Percentiles rank a stretch among this genome's conserved stretches.
phyloP scores from a whole-genome alignment of 192 early-diverging fungal genomes.

The Geranomyces variabilis region DNA sequence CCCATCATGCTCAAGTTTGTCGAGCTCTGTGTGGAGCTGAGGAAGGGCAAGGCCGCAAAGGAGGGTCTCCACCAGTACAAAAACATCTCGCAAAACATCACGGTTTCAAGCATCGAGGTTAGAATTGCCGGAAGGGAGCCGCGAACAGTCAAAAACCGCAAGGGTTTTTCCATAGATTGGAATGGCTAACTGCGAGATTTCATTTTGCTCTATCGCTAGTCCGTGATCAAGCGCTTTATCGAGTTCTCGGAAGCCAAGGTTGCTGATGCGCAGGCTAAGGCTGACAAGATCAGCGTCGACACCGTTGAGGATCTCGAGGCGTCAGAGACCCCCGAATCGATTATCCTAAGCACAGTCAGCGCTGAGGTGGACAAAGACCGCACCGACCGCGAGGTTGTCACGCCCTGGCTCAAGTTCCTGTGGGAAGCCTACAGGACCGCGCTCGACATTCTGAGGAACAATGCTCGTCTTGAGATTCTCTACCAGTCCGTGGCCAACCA shows the following conservation, averaged over 20 bases:
- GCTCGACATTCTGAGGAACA: slow-evolving; percentile 96
- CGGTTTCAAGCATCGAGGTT: slow-evolving; percentile 86
- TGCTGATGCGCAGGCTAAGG: slow-evolving; percentile 84
- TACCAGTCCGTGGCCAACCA: slow-evolving; percentile 90
- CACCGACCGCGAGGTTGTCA: slow-evolving; percentile 96
- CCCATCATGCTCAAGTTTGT: slow-evolving; percentile 94
- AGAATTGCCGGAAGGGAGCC: too few species aligned
- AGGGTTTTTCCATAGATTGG: too few species aligned
- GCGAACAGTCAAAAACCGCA: too few species aligned
- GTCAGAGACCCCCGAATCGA: slow-evolving; percentile 93
- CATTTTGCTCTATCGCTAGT: too few species aligned
- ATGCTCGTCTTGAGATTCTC: slow-evolving; percentile 87
- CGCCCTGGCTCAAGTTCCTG: slow-evolving; percentile 98
- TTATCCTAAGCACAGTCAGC: slow-evolving; percentile 93
- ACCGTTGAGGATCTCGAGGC: slow-evolving; percentile 94
- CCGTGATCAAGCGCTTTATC: slow-evolving; percentile 84
- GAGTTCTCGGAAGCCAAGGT: slow-evolving; percentile 86
- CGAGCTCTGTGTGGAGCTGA: slow-evolving; percentile 83
- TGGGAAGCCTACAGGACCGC: slow-evolving; percentile 99
- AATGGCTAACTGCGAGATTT: too few species aligned
- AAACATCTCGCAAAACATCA: slow-evolving; percentile 96
- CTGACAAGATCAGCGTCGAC: slow-evolving; percentile 84
- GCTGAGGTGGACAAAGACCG: slow-evolving; percentile 94
- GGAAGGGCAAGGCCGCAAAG: slow-evolving; percentile 89
- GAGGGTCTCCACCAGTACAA: slow-evolving; percentile 98